A percentile compares a stretch with the other conserved stretches of the same genome.
phyloP scores from a whole-genome alignment of 2,329 filamentous ascomycete genomes.

The Trichoderma pleuroti region DNA sequence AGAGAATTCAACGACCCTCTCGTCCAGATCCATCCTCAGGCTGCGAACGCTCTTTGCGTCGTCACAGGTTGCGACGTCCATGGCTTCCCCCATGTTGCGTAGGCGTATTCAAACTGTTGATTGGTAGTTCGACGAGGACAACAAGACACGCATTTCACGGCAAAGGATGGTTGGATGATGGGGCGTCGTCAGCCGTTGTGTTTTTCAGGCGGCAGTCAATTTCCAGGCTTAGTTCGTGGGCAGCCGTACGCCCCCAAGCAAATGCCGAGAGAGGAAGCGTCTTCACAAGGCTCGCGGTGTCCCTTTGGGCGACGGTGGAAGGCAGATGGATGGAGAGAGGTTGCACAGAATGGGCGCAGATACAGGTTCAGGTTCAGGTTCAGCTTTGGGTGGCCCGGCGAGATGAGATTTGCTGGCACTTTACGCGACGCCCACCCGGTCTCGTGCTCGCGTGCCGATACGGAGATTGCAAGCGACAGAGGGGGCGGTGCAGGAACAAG shows the following conservation, averaged over 20 bases:
- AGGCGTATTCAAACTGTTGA: not conserved
- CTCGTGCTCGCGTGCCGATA: slow-evolving; percentile 20
- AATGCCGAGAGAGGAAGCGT: not conserved
- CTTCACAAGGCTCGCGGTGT: slow-evolving; percentile 6
- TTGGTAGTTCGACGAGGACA: not conserved
- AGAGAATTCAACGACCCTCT: slow-evolving; percentile 5
- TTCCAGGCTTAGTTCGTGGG: not conserved
- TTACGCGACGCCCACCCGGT: slow-evolving; percentile 17
- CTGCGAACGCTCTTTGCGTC: slow-evolving; percentile 2
- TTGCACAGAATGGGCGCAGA: slow-evolving; percentile 4
- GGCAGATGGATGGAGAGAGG: slow-evolving; percentile 4
- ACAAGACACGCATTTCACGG: slow-evolving; percentile 16
- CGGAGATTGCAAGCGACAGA: slow-evolving; percentile 14
- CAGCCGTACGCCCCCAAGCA: slow-evolving; percentile 1
- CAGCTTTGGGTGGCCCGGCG: not conserved
- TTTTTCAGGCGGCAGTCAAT: not conserved
- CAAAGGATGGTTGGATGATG: not conserved
- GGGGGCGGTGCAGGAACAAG: slow-evolving; percentile 16
- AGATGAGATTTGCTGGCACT: slow-evolving; percentile 12
- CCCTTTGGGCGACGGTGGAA: not conserved
- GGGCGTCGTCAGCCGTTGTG: not conserved
- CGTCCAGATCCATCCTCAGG: slow-evolving; percentile 13
- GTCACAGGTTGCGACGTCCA: slow-evolving; percentile 5
- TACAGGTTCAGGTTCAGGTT: not conserved
- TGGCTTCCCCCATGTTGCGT: slow-evolving; percentile 15